Percentiles rank a stretch among this genome's conserved stretches.
Conservation (phyloP, 192 early-diverging fungal species). For the Umbelopsis vinacea region DNA sequence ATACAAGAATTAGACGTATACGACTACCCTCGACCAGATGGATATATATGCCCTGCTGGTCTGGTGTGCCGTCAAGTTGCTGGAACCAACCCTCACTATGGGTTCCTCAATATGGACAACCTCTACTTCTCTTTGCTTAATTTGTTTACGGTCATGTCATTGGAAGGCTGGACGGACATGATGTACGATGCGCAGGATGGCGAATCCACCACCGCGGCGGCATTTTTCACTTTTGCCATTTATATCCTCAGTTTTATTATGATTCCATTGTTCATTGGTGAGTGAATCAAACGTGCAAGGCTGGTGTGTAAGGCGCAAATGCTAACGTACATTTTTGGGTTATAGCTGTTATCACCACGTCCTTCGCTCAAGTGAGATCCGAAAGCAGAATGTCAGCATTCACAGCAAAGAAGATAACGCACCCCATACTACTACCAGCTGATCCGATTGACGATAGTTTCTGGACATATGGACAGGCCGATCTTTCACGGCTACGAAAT, state of each 20-base stretch:
- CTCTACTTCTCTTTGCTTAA: slow-evolving; percentile 53
- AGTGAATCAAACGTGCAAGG: not conserved
- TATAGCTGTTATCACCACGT: slow-evolving; percentile 58
- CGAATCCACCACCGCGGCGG: slow-evolving; percentile 43
- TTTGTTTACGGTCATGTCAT: slow-evolving; percentile 51
- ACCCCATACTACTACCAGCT: slow-evolving; percentile 20
- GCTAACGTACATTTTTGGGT: not conserved
- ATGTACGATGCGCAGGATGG: slow-evolving; percentile 60
- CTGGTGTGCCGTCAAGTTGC: slow-evolving; percentile 49
- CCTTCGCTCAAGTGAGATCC: slow-evolving; percentile 59
- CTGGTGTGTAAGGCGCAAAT: too few relatives aligned
- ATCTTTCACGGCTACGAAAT: not conserved
- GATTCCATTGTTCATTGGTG: slow-evolving; percentile 51
- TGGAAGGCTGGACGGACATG: slow-evolving; percentile 55
- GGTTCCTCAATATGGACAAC: slow-evolving; percentile 51
- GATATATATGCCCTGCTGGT: slow-evolving; percentile 46
- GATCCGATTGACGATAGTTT: not conserved
- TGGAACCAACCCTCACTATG: slow-evolving; percentile 29
- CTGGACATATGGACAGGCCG: slow-evolving; percentile 28
- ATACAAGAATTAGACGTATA: not conserved
- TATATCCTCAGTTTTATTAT: slow-evolving; percentile 57
- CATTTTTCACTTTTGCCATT: slow-evolving; percentile 56
- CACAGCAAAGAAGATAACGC: slow-evolving; percentile 41
- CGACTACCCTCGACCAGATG: slow-evolving; percentile 37
- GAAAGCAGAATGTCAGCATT: slow-evolving; percentile 51